phyloP scores from a whole-genome alignment of 176 grass and related monocot species.

The Stipa capillata region DNA sequence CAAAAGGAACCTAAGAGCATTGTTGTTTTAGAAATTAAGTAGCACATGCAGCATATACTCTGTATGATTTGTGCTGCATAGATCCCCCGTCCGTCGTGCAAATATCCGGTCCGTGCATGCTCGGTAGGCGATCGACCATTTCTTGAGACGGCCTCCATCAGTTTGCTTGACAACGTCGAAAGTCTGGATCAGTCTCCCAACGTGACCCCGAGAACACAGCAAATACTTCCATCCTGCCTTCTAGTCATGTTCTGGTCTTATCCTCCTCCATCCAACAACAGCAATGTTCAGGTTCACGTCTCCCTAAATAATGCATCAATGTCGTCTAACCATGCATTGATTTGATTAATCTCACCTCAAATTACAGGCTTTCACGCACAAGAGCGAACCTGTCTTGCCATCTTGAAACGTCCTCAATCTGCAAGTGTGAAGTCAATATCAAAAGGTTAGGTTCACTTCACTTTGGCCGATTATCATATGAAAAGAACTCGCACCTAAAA shows the following conservation, averaged over 20 bases:
- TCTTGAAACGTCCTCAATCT: no score
- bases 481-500: constrained; percentile 44
- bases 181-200: background rate
- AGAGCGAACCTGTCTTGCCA: no score
- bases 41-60: no score
- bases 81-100: background rate
- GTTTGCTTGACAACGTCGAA: background rate
- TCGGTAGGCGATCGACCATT: background rate
- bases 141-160: background rate
- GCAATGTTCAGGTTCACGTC: background rate
- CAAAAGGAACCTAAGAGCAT: background rate
- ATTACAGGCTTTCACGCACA: background rate
- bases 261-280: background rate
- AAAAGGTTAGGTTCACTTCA: constrained; percentile 17
- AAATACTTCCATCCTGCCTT: background rate
- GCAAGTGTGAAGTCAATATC: no score
- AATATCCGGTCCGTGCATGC: background rate
- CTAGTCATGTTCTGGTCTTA: background rate
- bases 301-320: background rate
- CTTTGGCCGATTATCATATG: constrained; percentile 27
- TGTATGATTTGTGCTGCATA: background rate
- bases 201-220: background rate
- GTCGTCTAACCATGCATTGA: background rate
- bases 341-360: background rate
- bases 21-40: no score